A percentile compares a stretch with the other conserved stretches of the same genome.
These are phyloP conservation scores for Ephemerocybe angulata DNA, from an alignment of 768 basidiomycete species.

Conservation along the genomic window DNA sequence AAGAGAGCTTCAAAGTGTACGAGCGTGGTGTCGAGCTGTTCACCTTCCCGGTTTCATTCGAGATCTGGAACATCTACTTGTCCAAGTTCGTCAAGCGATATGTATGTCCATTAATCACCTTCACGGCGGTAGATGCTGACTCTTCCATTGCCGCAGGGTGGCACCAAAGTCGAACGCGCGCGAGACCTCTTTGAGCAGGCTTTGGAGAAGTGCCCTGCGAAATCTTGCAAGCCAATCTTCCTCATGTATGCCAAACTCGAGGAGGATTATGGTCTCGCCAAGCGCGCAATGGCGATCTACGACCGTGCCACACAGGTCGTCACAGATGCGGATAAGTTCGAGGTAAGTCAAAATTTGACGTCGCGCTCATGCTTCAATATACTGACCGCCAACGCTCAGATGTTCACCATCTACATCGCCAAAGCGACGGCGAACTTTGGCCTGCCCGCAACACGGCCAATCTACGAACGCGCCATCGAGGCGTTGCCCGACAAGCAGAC, in stretches of 20 bases:
- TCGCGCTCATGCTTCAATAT: not conserved
- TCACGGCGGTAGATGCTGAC: not conserved
- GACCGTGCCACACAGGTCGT: slow-evolving; percentile 89
- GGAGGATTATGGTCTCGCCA: slow-evolving; percentile 92
- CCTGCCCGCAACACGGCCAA: slow-evolving; percentile 90
- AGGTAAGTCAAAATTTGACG: slow-evolving; percentile 49
- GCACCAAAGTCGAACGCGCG: slow-evolving; percentile 91
- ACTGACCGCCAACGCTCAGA: slow-evolving; percentile 41
- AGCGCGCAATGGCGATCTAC: slow-evolving; percentile 93
- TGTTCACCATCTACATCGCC: slow-evolving; percentile 96
- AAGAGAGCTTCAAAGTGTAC: slow-evolving; percentile 98
- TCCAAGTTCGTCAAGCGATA: slow-evolving; percentile 97
- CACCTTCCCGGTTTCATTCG: slow-evolving; percentile 96
- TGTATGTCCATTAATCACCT: slow-evolving; percentile 44
- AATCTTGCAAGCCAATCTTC: slow-evolving; percentile 92
- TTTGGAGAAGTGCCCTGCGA: slow-evolving; percentile 91
- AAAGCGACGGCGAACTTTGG: slow-evolving; percentile 96
- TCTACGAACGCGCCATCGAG: slow-evolving; percentile 94
- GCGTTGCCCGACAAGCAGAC: slow-evolving; percentile 90
- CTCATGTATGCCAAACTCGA: slow-evolving; percentile 95
- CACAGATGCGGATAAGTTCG: slow-evolving; percentile 88
- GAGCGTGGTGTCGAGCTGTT: slow-evolving; percentile 96
- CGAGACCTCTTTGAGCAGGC: slow-evolving; percentile 98
- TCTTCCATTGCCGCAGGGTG: slow-evolving; percentile 52
- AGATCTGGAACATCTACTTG: slow-evolving; percentile 98